Percentiles rank a stretch among this genome's conserved stretches.
These are phyloP conservation scores for Calonectria henricotiae DNA, from an alignment of 2,329 filamentous ascomycete genomes.

Conservation along the genomic window DNA sequence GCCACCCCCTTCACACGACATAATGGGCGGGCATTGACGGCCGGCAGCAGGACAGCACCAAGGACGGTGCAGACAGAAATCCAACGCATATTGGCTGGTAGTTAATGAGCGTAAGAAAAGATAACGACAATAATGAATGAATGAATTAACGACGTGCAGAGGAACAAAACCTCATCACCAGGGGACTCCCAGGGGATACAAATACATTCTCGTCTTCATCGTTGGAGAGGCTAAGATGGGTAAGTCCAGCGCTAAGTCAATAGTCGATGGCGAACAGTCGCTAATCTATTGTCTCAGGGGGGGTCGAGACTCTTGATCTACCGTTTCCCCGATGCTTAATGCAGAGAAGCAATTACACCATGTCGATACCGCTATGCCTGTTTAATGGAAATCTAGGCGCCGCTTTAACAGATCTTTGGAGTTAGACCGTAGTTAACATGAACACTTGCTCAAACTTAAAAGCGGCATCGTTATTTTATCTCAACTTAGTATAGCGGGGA, in stretches of 20 bases:
- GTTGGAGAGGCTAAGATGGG: background rate
- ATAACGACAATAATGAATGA: background rate
- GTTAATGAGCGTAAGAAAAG: constrained; percentile 12
- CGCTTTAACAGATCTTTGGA: background rate
- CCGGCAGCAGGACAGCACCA: constrained; percentile 33
- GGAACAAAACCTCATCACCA: background rate
- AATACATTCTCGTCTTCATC: background rate
- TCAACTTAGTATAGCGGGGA: background rate
- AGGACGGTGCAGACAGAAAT: constrained; percentile 37
- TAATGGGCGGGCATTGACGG: constrained; percentile 16
- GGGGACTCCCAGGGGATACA: background rate
- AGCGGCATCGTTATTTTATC: background rate
- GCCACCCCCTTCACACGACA: background rate
- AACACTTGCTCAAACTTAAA: background rate
- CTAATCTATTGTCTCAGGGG: background rate
- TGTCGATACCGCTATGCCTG: background rate
- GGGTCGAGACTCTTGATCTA: background rate
- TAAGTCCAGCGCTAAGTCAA: background rate
- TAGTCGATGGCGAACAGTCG: background rate
- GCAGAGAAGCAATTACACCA: background rate
- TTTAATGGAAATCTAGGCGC: background rate
- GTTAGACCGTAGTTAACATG: background rate
- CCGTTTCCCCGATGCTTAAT: background rate
- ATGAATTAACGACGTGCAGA: background rate
- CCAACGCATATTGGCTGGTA: constrained; percentile 41